These are phyloP conservation scores for Pythium coloratum DNA, from an alignment of 352 stramenopile genomes.

Conservation along the genomic window DNA sequence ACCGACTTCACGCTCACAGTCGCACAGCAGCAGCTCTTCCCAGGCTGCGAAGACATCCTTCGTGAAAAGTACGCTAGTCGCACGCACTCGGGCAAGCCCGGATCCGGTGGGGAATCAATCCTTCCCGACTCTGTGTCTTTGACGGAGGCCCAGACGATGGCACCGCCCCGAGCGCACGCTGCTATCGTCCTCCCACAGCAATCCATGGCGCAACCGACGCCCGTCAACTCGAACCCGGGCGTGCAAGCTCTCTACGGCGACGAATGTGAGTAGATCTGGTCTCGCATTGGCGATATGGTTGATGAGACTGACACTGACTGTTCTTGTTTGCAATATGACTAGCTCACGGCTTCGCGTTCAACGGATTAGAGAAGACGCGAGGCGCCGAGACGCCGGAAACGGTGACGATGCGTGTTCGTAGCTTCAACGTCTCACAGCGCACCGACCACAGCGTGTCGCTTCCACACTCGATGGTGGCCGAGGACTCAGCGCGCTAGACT, in stretches of 20 bases:
- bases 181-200: conserved; percentile 22
- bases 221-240: not conserved
- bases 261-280: not conserved
- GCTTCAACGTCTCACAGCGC: conserved; percentile 21
- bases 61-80: conserved; percentile 40
- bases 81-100: conserved; percentile 14
- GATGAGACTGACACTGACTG: not conserved
- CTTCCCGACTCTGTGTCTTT: not conserved
- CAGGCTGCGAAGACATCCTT: conserved; percentile 59
- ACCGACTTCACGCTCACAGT: conserved; percentile 43
- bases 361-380: conserved; percentile 22
- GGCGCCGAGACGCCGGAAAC: conserved; percentile 20
- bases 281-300: not conserved
- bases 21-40: conserved; percentile 51
- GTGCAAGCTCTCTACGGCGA: conserved; percentile 2
- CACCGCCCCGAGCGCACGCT: not conserved
- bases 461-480: not conserved
- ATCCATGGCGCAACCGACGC: not conserved
- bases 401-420: conserved; percentile 34
- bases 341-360: conserved; percentile 42
- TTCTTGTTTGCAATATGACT: not conserved
- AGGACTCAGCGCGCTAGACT: not conserved
- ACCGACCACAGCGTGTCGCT: conserved; percentile 3
- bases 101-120: conserved; percentile 17
- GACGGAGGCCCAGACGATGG: not conserved